Evolutionary conservation across 441 rosid species (phyloP).

Genomic region (Flueggea neowawraea): DNA sequence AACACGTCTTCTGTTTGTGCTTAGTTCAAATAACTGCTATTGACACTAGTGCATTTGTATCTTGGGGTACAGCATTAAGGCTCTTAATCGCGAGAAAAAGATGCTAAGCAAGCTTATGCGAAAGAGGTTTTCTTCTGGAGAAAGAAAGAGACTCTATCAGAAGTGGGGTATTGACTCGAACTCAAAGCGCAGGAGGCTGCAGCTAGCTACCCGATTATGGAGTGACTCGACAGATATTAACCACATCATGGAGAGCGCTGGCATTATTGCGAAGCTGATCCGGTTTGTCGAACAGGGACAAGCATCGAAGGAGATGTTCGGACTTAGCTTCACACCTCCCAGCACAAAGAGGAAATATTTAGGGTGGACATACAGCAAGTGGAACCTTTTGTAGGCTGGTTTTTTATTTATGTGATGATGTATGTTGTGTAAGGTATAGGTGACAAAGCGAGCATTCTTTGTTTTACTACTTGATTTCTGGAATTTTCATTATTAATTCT

Average conservation of each 20-base stretch:
- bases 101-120: slow-evolving; percentile 82
- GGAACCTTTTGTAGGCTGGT: slow-evolving; percentile 37
- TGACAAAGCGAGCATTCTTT: background rate
- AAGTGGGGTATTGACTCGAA: slow-evolving; percentile 67
- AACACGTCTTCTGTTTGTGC: too few species aligned
- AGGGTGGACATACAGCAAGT: slow-evolving; percentile 67
- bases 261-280: slow-evolving; percentile 71
- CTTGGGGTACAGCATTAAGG: slow-evolving; percentile 48
- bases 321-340: slow-evolving; percentile 77
- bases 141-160: slow-evolving; percentile 56
- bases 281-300: slow-evolving; percentile 73
- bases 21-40: too few species aligned
- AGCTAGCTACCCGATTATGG: slow-evolving; percentile 70
- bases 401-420: background rate
- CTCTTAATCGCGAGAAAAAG: slow-evolving; percentile 61
- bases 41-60: background rate
- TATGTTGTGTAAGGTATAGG: background rate
- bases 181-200: slow-evolving; percentile 77
- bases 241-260: slow-evolving; percentile 67
- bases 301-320: slow-evolving; percentile 80
- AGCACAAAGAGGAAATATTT: slow-evolving; percentile 47
- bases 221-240: slow-evolving; percentile 49
- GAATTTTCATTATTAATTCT: too few species aligned
- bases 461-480: too few species aligned
- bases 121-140: slow-evolving; percentile 60